Evolutionary conservation across 129 eudicot genomes (phyloP).

Genomic region (Calendula officinalis): DNA sequence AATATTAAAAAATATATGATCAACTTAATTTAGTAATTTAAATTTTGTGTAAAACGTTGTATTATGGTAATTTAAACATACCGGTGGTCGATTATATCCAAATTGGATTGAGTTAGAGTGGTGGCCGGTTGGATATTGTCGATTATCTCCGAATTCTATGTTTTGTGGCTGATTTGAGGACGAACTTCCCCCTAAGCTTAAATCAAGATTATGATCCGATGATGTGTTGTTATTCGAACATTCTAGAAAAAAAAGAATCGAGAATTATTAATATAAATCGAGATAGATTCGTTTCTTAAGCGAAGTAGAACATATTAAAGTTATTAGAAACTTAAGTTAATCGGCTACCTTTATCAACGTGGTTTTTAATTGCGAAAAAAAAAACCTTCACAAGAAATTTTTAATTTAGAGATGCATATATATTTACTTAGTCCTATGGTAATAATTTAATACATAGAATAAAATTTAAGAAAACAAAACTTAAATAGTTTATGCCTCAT

Average conservation of each 20-base stretch:
- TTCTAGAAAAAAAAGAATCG: constrained; percentile 20
- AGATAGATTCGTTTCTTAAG: neutral
- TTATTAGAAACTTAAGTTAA: too few species aligned
- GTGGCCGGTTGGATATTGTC: constrained; percentile 10
- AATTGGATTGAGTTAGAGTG: constrained; percentile 39
- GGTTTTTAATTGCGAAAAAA: neutral
- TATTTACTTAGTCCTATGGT: too few species aligned
- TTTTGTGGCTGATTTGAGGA: constrained; percentile 31
- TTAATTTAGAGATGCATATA: neutral
- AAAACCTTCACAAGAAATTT: neutral
- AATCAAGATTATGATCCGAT: constrained; percentile 62
- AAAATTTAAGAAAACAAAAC: too few species aligned
- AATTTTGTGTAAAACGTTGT: neutral
- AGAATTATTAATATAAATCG: neutral
- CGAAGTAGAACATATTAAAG: neutral
- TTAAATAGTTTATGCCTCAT: too few species aligned
- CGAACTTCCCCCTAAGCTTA: constrained; percentile 65
- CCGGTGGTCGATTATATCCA: constrained; percentile 43
- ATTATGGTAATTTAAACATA: constrained; percentile 13
- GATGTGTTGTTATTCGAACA: constrained; percentile 17
- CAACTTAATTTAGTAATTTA: neutral
- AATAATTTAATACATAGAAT: too few species aligned
- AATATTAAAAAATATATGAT: neutral
- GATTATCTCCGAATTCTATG: constrained; percentile 30
- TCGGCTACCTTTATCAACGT: too few species aligned